Evolutionary conservation across 345 rosid species (phyloP).

Genomic region (Brassica juncea): DNA sequence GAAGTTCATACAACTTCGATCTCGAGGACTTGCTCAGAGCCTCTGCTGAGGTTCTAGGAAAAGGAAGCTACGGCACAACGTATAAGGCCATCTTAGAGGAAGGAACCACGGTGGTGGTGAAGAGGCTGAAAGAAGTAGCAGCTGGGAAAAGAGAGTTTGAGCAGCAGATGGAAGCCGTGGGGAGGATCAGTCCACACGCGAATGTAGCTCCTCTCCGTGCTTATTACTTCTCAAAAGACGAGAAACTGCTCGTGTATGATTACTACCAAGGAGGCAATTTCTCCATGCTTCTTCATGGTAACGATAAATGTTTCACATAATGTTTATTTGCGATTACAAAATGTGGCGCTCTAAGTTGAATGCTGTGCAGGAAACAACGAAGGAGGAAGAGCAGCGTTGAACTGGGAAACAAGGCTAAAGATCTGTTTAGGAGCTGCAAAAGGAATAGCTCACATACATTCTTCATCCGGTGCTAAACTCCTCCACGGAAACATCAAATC

Average conservation of each 20-base stretch:
- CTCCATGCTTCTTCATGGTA: conserved; percentile 74
- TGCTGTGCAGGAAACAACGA: conserved; percentile 53
- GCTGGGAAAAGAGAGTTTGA: conserved; percentile 89
- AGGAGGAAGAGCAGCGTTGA: conserved; percentile 49
- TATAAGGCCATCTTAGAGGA: conserved; percentile 94
- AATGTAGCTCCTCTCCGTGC: conserved; percentile 91
- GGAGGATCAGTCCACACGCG: conserved; percentile 66
- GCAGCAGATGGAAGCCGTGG: conserved; percentile 86
- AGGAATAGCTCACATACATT: conserved; percentile 77
- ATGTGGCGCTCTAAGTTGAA: conserved; percentile 15
- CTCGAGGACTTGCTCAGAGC: conserved; percentile 92
- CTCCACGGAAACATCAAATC: conserved; percentile 83
- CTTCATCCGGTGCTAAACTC: conserved; percentile 60
- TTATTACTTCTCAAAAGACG: conserved; percentile 92
- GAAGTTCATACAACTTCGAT: conserved; percentile 73
- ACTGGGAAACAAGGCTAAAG: conserved; percentile 80
- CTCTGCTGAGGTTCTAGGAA: conserved; percentile 94
- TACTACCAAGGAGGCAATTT: conserved; percentile 68
- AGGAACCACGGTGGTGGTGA: conserved; percentile 83
- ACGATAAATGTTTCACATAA: conserved; percentile 10
- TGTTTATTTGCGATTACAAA: background rate
- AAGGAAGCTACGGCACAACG: conserved; percentile 91
- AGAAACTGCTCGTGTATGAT: conserved; percentile 88
- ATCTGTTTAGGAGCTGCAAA: conserved; percentile 69
- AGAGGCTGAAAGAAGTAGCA: conserved; percentile 77